phyloP scores from a whole-genome alignment of 2,329 filamentous ascomycete species.

The Venturia aucupariae region DNA sequence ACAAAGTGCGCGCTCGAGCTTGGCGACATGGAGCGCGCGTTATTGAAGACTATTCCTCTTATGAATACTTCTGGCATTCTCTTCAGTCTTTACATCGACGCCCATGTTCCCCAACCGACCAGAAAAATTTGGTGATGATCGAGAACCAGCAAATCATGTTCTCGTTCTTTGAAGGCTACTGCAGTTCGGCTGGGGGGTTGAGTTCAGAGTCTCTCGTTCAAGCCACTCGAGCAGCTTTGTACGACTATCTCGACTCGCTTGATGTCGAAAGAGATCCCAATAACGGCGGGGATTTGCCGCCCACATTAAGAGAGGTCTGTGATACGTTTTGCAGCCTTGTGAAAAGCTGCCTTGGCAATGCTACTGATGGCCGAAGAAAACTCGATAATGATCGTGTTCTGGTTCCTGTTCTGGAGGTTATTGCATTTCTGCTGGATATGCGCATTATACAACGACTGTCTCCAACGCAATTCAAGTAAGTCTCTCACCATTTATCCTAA shows the following conservation, averaged over 20 bases:
- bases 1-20: constrained; percentile 57
- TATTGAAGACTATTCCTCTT: not conserved
- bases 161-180: constrained; percentile 54
- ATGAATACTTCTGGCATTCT: not conserved
- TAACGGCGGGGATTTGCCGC: not conserved
- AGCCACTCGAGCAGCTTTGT: constrained; percentile 56
- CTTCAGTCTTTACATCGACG: not conserved
- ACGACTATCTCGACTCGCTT: constrained; percentile 31
- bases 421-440: constrained; percentile 57
- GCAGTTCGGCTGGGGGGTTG: constrained; percentile 62
- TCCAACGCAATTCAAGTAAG: constrained; percentile 40
- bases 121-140: constrained; percentile 2
- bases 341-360: constrained; percentile 33
- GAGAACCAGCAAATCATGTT: constrained; percentile 19
- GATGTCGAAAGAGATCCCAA: constrained; percentile 15
- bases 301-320: constrained; percentile 21
- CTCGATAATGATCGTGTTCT: constrained; percentile 56
- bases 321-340: not conserved
- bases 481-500: too few species aligned
- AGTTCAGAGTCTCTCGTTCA: constrained; percentile 68
- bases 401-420: constrained; percentile 66
- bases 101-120: constrained; percentile 16
- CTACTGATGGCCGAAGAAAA: not conserved
- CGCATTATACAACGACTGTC: constrained; percentile 32
- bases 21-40: constrained; percentile 15